These are phyloP conservation scores for Elsinoe arachidis DNA, from an alignment of 2,329 filamentous ascomycete genomes.

Conservation along the genomic window DNA sequence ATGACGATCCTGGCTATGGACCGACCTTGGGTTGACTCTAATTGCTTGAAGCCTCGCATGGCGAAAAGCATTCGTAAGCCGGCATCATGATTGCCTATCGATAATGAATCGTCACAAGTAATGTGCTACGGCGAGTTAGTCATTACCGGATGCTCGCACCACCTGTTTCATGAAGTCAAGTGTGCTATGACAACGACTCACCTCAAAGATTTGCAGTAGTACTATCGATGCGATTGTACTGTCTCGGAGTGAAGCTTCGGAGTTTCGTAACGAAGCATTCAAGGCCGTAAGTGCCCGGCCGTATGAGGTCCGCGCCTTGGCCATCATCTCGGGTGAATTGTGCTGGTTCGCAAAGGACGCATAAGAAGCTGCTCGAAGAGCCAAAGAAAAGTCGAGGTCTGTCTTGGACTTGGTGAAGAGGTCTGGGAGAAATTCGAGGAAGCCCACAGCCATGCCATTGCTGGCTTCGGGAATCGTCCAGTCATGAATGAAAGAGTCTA, in stretches of 20 bases:
- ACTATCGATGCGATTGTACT: conserved; percentile 12
- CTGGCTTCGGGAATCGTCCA: conserved; percentile 9
- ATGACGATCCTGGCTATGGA: conserved; percentile 13
- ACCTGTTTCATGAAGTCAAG: neutral
- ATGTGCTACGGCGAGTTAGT: conserved; percentile 5
- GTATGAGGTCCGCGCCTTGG: conserved; percentile 8
- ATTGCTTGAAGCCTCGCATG: conserved; percentile 10
- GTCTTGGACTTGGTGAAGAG: neutral
- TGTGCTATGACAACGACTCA: neutral
- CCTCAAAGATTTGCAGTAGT: conserved; percentile 12
- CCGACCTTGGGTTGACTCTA: conserved; percentile 10
- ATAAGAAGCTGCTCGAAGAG: neutral
- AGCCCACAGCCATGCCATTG: conserved; percentile 1
- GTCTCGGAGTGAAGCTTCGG: neutral
- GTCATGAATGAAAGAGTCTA: conserved; percentile 10
- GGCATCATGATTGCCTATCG: conserved; percentile 13
- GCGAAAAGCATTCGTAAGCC: conserved; percentile 10
- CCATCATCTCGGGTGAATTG: conserved; percentile 13
- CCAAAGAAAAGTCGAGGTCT: conserved; percentile 11
- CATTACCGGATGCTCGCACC: neutral
- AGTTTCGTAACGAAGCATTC: conserved; percentile 8
- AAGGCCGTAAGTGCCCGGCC: conserved; percentile 3
- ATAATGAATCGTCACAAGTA: conserved; percentile 12
- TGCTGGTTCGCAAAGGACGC: conserved; percentile 13
- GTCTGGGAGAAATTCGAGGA: conserved; percentile 10